A percentile compares a stretch with the other conserved stretches of the same genome.
These are phyloP conservation scores for Stipa capillata DNA, from an alignment of 176 grass and related monocot species.

Conservation along the genomic window DNA sequence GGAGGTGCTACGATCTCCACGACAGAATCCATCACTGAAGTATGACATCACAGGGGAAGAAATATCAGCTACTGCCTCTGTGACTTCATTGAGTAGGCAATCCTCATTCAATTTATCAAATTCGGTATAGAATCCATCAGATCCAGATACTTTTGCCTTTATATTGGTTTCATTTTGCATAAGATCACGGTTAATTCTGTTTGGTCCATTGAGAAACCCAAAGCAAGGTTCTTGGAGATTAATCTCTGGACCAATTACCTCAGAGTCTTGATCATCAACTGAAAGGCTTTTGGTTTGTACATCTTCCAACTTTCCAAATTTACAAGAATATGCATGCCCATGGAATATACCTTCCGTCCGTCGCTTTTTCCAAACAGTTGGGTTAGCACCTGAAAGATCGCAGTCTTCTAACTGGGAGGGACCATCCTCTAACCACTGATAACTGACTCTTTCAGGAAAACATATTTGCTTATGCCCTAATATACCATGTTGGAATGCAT, in stretches of 20 bases:
- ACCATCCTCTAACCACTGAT: conserved; percentile 25
- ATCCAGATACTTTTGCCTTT: conserved; percentile 10
- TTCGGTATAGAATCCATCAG: conserved; percentile 24
- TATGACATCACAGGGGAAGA: conserved; percentile 27
- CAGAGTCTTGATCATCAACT: conserved; percentile 10
- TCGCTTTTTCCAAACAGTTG: conserved; percentile 30
- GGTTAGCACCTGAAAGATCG: conserved; percentile 24
- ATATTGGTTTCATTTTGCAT: conserved; percentile 33
- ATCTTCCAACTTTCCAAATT: conserved; percentile 25
- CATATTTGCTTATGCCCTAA: no score
- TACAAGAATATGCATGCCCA: conserved; percentile 22
- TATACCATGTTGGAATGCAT: neutral
- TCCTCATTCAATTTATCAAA: conserved; percentile 38
- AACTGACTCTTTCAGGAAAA: conserved; percentile 9
- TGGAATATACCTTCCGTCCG: conserved; percentile 26
- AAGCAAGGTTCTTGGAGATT: conserved; percentile 30
- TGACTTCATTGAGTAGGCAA: conserved; percentile 18
- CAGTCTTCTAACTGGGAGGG: conserved; percentile 30
- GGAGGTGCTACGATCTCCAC: conserved; percentile 32
- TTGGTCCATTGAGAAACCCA: conserved; percentile 17
- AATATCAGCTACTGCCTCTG: conserved; percentile 7
- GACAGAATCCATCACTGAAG: conserved; percentile 23
- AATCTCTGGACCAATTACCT: conserved; percentile 22
- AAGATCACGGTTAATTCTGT: conserved; percentile 25
- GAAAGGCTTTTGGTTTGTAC: conserved; percentile 4